Evolutionary conservation across 148 eudicot genomes (phyloP).

Genomic region (Amaranthus cruentus): DNA sequence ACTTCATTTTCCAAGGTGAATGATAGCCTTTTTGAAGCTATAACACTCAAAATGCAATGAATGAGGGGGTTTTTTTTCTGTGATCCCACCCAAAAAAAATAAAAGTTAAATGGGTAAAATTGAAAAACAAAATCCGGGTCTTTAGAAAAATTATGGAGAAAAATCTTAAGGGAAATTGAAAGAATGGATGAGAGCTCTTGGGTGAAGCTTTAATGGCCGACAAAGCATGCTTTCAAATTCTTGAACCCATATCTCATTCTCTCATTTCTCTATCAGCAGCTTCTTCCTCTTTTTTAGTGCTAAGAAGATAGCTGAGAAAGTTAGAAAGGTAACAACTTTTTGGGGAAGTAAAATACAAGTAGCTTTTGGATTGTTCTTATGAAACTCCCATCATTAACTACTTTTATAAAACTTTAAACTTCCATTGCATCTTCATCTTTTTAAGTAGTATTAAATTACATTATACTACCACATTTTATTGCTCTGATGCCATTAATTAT

Average conservation of each 20-base stretch:
- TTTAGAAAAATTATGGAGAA: conserved; percentile 11
- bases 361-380: not conserved
- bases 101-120: not conserved
- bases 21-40: conserved; percentile 6
- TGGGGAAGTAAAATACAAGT: conserved; percentile 20
- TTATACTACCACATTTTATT: too few relatives aligned
- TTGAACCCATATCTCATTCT: not conserved
- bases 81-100: conserved; percentile 1
- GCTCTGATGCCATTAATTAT: too few relatives aligned
- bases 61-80: not conserved
- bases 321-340: conserved; percentile 23
- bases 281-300: conserved; percentile 23
- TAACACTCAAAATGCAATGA: conserved; percentile 25
- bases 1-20: conserved; percentile 20
- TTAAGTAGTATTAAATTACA: too few relatives aligned
- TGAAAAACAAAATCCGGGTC: not conserved
- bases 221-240: conserved; percentile 28
- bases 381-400: not conserved
- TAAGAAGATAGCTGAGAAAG: conserved; percentile 5
- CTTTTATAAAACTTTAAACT: not conserved
- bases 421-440: not conserved
- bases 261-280: conserved; percentile 14
- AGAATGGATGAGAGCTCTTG: conserved; percentile 16
- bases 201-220: conserved; percentile 35
- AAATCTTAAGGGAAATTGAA: not conserved